phyloP scores from a whole-genome alignment of 306 rosid genomes.

The Potentilla sterilis region DNA sequence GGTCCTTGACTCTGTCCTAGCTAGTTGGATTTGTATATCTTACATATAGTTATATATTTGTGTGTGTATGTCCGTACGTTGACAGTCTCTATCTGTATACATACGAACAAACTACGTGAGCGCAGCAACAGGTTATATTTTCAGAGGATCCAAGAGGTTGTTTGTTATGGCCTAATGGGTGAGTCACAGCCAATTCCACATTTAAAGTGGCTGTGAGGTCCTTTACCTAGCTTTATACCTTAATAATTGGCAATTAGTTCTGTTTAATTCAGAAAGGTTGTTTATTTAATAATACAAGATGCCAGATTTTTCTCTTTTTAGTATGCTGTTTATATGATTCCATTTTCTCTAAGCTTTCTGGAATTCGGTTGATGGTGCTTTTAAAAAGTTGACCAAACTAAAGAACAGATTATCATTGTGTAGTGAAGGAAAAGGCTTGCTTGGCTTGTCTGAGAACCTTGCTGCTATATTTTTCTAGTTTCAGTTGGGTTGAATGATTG shows the following conservation, averaged over 20 bases:
- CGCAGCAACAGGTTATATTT: not conserved
- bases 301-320: not conserved
- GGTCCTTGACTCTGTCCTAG: not conserved
- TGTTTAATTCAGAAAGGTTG: not conserved
- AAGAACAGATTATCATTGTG: not conserved
- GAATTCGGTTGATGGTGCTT: slow-evolving; percentile 1
- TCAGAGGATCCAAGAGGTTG: too few species aligned
- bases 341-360: not conserved
- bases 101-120: not conserved
- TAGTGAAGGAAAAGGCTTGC: slow-evolving; percentile 10
- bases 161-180: not conserved
- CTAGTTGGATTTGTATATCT: not conserved
- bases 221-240: not conserved
- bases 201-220: not conserved
- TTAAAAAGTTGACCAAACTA: not conserved
- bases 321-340: slow-evolving; percentile 13
- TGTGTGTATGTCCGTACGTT: too few species aligned
- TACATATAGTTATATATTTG: not conserved
- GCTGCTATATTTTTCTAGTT: not conserved
- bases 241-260: slow-evolving; percentile 13
- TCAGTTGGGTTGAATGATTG: not conserved
- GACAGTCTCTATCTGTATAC: too few species aligned
- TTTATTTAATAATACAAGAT: slow-evolving; percentile 6
- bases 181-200: not conserved
- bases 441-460: not conserved